phyloP scores from a whole-genome alignment of 148 eudicot genomes.

The Beta vulgaris region DNA sequence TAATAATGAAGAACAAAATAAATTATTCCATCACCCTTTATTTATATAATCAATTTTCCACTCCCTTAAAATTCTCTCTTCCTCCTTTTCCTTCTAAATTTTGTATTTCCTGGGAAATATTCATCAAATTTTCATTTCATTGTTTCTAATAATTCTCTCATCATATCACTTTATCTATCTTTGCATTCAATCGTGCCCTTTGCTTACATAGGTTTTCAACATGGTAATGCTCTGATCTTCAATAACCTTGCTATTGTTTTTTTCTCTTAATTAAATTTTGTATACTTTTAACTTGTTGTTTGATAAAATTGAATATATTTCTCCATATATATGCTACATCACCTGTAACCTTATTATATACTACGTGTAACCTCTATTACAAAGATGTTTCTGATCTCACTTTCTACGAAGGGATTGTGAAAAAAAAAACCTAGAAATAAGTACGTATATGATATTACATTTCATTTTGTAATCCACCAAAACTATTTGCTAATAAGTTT shows the following conservation, averaged over 20 bases:
- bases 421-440: too few species aligned
- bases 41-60: not conserved
- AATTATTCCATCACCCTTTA: constrained; percentile 10
- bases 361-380: too few species aligned
- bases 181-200: too few species aligned
- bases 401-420: too few species aligned
- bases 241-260: not conserved
- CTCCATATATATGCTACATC: too few species aligned
- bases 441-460: too few species aligned
- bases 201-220: constrained; percentile 7
- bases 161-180: too few species aligned
- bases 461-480: too few species aligned
- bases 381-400: too few species aligned
- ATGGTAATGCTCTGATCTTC: constrained; percentile 15
- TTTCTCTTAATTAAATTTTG: not conserved
- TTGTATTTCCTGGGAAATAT: not conserved
- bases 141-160: not conserved
- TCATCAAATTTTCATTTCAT: not conserved
- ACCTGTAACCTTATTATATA: too few species aligned
- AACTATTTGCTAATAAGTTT: too few species aligned
- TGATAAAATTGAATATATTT: too few species aligned
- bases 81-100: constrained; percentile 7
- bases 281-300: not conserved
- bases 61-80: constrained; percentile 24
- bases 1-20: not conserved